Conservation (phyloP, 2,329 filamentous ascomycete species). For the Epichloe sylvatica region DNA sequence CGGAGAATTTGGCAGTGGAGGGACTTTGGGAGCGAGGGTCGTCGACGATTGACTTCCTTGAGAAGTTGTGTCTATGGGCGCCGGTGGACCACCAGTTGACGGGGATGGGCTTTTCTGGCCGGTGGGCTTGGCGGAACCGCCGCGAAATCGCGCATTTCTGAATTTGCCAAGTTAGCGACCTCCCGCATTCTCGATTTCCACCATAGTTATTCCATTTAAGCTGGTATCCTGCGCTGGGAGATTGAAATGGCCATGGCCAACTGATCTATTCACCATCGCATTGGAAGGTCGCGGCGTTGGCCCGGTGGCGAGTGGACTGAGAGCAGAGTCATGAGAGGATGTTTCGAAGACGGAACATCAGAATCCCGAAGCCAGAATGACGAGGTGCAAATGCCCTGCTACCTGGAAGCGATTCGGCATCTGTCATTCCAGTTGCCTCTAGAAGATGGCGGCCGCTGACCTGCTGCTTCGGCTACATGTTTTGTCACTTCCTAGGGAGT, state of each 20-base stretch:
- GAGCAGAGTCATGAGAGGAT: not conserved
- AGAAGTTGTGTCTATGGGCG: slow-evolving; percentile 27
- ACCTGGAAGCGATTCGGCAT: not conserved
- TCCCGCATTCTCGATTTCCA: not conserved
- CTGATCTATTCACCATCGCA: not conserved
- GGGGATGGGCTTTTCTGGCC: slow-evolving; percentile 38
- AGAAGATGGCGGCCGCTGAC: not conserved
- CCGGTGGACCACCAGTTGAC: slow-evolving; percentile 30
- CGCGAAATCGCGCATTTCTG: slow-evolving; percentile 46
- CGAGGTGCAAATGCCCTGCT: not conserved
- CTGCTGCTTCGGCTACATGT: not conserved
- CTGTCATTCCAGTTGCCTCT: not conserved
- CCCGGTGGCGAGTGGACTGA: not conserved
- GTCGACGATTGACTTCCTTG: slow-evolving; percentile 38
- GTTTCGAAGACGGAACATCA: not conserved
- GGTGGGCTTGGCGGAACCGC: slow-evolving; percentile 37
- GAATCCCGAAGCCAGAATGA: not conserved
- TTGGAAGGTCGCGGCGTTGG: not conserved
- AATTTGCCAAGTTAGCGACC: slow-evolving; percentile 14
- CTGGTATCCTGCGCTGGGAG: not conserved
- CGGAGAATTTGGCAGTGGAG: slow-evolving; percentile 48
- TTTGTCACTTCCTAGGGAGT: not conserved
- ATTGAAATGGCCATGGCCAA: not conserved
- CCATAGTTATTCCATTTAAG: not conserved
- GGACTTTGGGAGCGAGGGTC: slow-evolving; percentile 42